These are phyloP conservation scores for Penicillium sp. DNA, from an alignment of 2,329 filamentous ascomycete genomes.

Conservation along the genomic window DNA sequence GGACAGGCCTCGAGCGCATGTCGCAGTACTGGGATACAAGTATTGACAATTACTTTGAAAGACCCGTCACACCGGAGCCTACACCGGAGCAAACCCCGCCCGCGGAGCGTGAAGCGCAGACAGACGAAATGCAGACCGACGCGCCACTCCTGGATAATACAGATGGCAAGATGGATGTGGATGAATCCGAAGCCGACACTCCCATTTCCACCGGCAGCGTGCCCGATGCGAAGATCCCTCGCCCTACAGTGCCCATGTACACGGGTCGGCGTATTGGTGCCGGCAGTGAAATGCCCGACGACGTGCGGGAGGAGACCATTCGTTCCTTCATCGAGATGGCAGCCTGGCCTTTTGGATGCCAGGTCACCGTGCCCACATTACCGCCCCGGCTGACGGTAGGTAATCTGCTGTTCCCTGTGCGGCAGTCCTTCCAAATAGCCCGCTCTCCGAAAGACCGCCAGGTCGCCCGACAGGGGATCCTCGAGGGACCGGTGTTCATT, in stretches of 20 bases:
- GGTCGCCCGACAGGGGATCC: conserved; percentile 49
- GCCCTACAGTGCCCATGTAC: conserved; percentile 40
- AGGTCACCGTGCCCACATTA: conserved; percentile 45
- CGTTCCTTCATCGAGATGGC: conserved; percentile 54
- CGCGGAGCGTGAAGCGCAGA: conserved; percentile 16
- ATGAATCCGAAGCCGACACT: conserved; percentile 7
- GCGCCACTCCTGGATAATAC: conserved; percentile 8
- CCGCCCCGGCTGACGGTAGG: conserved; percentile 47
- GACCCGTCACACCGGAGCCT: conserved; percentile 26
- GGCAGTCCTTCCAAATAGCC: conserved; percentile 52
- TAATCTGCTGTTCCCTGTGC: conserved; percentile 52
- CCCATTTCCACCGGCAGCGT: neutral
- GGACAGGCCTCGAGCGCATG: conserved; percentile 54
- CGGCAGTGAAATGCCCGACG: conserved; percentile 55
- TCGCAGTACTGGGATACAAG: conserved; percentile 60
- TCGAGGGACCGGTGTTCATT: conserved; percentile 56
- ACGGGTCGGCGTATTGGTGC: conserved; percentile 55
- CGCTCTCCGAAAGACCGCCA: conserved; percentile 50
- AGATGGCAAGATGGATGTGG: conserved; percentile 25
- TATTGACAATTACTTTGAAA: conserved; percentile 52
- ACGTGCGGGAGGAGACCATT: conserved; percentile 53
- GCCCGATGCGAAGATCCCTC: conserved; percentile 1
- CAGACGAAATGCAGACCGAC: conserved; percentile 21
- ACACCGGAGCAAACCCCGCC: conserved; percentile 17
- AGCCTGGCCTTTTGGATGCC: conserved; percentile 55